A percentile compares a stretch with the other conserved stretches of the same genome.
Evolutionary conservation across 148 eudicot genomes (phyloP).

Genomic region (Vaccinium vitisidaea): DNA sequence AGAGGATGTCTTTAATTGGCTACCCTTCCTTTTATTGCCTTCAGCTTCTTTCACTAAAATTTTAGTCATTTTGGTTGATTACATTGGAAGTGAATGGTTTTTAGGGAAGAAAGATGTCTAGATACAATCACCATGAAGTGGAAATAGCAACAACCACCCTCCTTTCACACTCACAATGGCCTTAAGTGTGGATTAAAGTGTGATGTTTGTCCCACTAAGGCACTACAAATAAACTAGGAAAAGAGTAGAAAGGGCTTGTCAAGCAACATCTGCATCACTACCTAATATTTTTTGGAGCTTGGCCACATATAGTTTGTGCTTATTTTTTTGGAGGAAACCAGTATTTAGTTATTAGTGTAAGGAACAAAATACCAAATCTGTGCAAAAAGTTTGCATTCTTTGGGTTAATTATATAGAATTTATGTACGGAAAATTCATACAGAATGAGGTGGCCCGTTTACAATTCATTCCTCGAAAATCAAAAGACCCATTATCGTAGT

Average conservation of each 20-base stretch:
- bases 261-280: background rate
- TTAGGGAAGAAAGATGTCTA: background rate
- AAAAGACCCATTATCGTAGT: background rate
- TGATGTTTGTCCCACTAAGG: background rate
- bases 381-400: background rate
- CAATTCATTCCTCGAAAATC: background rate
- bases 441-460: background rate
- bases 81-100: background rate
- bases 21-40: constrained; percentile 20
- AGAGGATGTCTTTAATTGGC: constrained; percentile 11
- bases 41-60: constrained; percentile 10
- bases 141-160: background rate
- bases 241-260: background rate
- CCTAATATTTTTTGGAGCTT: background rate
- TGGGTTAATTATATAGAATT: background rate
- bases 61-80: constrained; percentile 7
- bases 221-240: background rate
- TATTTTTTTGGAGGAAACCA: no score
- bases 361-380: background rate
- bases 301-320: background rate
- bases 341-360: background rate
- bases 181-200: background rate
- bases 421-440: background rate
- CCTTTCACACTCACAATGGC: background rate
- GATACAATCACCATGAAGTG: background rate